A percentile compares a stretch with the other conserved stretches of the same genome.
phyloP scores from a whole-genome alignment of 768 basidiomycete genomes.

The Glaciozyma martinii region DNA sequence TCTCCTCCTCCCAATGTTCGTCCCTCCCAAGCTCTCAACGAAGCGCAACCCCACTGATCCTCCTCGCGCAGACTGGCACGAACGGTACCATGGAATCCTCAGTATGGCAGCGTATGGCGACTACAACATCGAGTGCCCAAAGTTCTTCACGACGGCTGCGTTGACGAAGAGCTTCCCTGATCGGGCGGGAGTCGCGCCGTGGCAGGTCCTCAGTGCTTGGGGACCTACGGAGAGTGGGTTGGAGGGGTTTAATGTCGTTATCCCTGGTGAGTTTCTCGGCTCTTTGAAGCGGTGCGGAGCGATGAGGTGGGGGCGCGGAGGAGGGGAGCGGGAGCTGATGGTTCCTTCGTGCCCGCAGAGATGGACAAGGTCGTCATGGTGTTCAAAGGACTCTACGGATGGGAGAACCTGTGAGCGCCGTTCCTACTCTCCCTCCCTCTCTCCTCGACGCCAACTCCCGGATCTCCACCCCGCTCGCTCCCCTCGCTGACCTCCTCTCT shows the following conservation, averaged over 20 bases:
- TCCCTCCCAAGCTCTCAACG: too few species aligned
- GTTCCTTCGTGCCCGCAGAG: neutral
- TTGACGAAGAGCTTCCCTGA: conserved; percentile 28
- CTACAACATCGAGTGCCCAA: conserved; percentile 28
- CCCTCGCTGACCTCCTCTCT: too few species aligned
- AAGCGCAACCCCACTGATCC: too few species aligned
- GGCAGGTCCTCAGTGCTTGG: conserved; percentile 32
- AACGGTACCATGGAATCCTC: too few species aligned
- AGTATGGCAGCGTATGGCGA: conserved; percentile 19
- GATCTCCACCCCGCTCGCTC: too few species aligned
- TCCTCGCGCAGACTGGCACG: too few species aligned
- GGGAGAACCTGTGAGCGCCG: conserved; percentile 10
- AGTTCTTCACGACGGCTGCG: conserved; percentile 14
- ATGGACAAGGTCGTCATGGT: conserved; percentile 35
- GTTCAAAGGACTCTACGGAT: conserved; percentile 1
- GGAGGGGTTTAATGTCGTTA: conserved; percentile 24
- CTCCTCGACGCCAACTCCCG: too few species aligned
- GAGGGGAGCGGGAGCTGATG: neutral
- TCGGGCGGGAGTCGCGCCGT: conserved; percentile 18
- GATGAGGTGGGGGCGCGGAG: too few species aligned
- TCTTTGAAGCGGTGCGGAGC: too few species aligned
- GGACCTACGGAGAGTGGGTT: conserved; percentile 30
- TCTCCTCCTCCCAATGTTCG: too few species aligned
- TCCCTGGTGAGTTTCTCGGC: conserved; percentile 28
- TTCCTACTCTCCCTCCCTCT: neutral